These are phyloP conservation scores for Penicillium antarcticum DNA, from an alignment of 495 filamentous ascomycete genomes.

Conservation along the genomic window DNA sequence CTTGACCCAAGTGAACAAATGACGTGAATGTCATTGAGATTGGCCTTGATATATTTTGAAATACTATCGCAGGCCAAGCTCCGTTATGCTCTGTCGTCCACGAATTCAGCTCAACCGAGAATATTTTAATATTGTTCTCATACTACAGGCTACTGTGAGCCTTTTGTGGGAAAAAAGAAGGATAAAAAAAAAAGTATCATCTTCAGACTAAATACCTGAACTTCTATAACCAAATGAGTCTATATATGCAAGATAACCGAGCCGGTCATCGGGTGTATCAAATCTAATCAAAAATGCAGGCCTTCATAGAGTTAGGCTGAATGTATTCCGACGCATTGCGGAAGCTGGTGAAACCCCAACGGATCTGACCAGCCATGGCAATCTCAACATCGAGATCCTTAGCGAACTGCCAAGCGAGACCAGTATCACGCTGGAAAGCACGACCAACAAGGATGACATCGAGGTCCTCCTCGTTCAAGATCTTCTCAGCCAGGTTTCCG, in stretches of 20 bases:
- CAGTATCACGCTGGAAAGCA: conserved; percentile 68
- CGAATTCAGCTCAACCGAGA: too few species aligned
- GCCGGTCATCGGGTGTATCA: conserved; percentile 2
- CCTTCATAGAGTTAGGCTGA: conserved; percentile 37
- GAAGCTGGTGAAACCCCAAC: conserved; percentile 51
- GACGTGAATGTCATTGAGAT: too few species aligned
- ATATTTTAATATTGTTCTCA: too few species aligned
- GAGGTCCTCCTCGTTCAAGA: conserved; percentile 54
- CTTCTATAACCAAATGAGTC: neutral
- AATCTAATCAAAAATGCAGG: conserved; percentile 30
- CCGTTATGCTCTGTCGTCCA: too few species aligned
- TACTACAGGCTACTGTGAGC: too few species aligned
- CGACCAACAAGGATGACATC: conserved; percentile 63
- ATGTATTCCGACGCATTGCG: conserved; percentile 35
- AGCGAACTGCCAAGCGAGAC: conserved; percentile 64
- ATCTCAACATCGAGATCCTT: conserved; percentile 64
- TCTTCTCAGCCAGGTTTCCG: conserved; percentile 53
- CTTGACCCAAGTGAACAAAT: too few species aligned
- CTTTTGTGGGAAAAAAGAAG: too few species aligned
- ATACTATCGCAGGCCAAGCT: too few species aligned
- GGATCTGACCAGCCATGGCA: conserved; percentile 62
- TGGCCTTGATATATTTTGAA: too few species aligned
- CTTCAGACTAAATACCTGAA: neutral
- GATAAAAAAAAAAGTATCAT: too few species aligned
- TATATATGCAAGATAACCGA: neutral